Evolutionary conservation across 345 rosid species (phyloP), one percentile per base, ranked within the genome.

Genomic region (Eucalyptus erythrocorys): DNA sequence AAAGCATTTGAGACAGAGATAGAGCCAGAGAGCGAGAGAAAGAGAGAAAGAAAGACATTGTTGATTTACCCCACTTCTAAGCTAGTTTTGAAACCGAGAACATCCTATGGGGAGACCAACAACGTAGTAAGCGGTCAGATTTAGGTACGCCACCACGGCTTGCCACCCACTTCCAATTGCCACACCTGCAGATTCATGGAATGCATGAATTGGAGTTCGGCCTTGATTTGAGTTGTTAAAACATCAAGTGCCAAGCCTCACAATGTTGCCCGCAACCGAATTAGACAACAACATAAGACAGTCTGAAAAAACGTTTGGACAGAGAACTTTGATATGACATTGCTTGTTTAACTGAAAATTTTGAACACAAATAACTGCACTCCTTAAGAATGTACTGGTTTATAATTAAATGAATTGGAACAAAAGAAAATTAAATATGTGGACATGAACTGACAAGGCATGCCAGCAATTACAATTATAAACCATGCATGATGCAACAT

Each of bases 141-240:
- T 97, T 40, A 97, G 94, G 89, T 95, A 97, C 13, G 99, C 99
- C 87, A 97, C 99, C 50, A 95, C 91, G 48, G 94, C 93, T 94
- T 97, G 97, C 99, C 99, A 96, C 13, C 97, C 98, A 88, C 98
- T 95, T n/a, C 99, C 99, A 87, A 97, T 95, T 22, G 99, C 99
- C 88, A 97, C 99, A 21, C 99, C 98, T 93, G 89, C n/a, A 48
- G 82, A 48, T 16, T 47, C 59, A 85, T 21, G 57, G 8, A 47
- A 51, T 51, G 59, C 53, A 48, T n/a, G 22, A 48, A 85, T n/a
- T 8, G 34, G 48, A 82, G 49, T 59, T 49, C 34, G 68, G 68
- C 48, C 17, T 48, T 34, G 37, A 48, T 85, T 30, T 9, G 42
- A 85, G 37, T n/a, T 7, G 15, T 85, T 8, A 49, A 85, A 13